Evolutionary conservation across 2,329 filamentous ascomycete genomes (phyloP).

Genomic region (Pseudogymnoascus pannorum): DNA sequence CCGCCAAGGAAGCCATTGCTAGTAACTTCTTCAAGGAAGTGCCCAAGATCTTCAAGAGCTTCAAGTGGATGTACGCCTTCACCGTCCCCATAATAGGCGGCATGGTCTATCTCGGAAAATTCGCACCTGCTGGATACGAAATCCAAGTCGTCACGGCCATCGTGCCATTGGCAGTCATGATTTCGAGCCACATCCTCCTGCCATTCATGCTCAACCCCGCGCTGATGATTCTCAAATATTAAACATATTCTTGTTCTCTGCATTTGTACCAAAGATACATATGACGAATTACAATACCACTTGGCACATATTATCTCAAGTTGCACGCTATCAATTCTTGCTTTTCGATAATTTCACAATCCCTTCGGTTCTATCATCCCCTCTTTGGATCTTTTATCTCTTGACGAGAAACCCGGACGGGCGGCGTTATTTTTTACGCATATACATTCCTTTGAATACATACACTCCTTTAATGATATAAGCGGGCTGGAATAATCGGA

Average conservation of each 20-base stretch:
- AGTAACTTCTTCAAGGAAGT: constrained; percentile 51
- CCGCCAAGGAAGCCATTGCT: constrained; percentile 49
- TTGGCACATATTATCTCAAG: neutral
- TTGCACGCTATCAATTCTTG: neutral
- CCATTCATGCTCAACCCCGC: constrained; percentile 55
- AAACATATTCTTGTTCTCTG: neutral
- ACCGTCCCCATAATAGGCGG: constrained; percentile 19
- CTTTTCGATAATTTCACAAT: neutral
- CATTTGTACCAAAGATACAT: neutral
- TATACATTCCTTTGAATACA: neutral
- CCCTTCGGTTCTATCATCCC: neutral
- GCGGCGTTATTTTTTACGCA: neutral
- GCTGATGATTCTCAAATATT: constrained; percentile 49
- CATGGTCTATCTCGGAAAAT: constrained; percentile 24
- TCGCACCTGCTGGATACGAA: constrained; percentile 38
- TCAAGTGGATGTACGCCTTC: constrained; percentile 42
- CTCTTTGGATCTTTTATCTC: neutral
- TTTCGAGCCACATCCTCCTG: constrained; percentile 46
- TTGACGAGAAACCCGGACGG: neutral
- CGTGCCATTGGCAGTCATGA: constrained; percentile 45
- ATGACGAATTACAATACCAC: neutral
- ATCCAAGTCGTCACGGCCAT: constrained; percentile 53
- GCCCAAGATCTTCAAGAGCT: constrained; percentile 46
- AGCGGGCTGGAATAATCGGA: neutral
- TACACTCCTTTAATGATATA: neutral